A percentile compares a stretch with the other conserved stretches of the same genome.
Evolutionary conservation across 768 basidiomycete genomes (phyloP).

Genomic region (Epithele typhae): DNA sequence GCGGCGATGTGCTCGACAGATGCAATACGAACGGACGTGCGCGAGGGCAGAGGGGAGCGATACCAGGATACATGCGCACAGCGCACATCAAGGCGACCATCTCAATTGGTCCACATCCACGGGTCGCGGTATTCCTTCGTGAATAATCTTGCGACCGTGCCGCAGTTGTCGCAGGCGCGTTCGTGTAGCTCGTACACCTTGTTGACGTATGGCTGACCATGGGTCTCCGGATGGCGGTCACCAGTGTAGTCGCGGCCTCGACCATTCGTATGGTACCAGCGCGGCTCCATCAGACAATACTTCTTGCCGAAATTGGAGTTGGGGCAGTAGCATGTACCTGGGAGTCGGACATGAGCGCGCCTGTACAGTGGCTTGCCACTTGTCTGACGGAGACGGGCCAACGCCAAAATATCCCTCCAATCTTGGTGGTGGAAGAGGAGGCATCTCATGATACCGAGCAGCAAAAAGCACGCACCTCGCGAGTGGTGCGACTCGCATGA

Average conservation of each 20-base stretch:
- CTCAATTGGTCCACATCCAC: constrained; percentile 8
- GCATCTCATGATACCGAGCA: not conserved
- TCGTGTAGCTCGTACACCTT: constrained; percentile 26
- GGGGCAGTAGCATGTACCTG: constrained; percentile 34
- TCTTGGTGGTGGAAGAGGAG: constrained; percentile 4
- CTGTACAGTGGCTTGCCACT: no score
- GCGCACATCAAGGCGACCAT: not conserved
- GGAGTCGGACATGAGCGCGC: no score
- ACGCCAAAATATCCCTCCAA: no score
- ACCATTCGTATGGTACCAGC: constrained; percentile 28
- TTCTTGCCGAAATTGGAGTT: constrained; percentile 30
- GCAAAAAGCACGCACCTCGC: constrained; percentile 19
- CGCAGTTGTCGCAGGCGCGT: constrained; percentile 31
- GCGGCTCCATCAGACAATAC: constrained; percentile 29
- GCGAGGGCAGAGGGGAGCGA: not conserved
- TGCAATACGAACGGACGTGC: not conserved
- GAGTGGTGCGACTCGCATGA: constrained; percentile 27
- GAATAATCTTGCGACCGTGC: constrained; percentile 19
- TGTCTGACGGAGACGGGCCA: no score
- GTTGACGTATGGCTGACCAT: constrained; percentile 12
- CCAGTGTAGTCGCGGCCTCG: constrained; percentile 26
- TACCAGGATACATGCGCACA: not conserved
- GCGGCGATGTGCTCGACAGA: constrained; percentile 11
- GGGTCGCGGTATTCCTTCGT: constrained; percentile 17
- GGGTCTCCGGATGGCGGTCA: constrained; percentile 31